phyloP scores from a whole-genome alignment of 2,329 filamentous ascomycete genomes.

The Xylariaceae sp. region DNA sequence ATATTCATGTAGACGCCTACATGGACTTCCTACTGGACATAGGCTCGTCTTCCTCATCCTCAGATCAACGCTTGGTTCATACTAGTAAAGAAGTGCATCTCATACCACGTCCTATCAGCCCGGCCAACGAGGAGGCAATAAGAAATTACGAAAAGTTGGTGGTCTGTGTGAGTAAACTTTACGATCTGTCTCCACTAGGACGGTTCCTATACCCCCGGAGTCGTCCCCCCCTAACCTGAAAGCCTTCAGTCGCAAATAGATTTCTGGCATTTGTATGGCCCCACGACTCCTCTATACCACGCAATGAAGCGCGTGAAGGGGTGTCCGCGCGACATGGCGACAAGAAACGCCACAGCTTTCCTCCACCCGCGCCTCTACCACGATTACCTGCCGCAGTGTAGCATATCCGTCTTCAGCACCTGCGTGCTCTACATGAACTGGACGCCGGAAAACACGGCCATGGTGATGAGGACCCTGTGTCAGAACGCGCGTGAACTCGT shows the following conservation, averaged over 20 bases:
- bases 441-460: constrained; percentile 26
- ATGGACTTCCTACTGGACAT: constrained; percentile 8
- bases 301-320: constrained; percentile 25
- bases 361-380: constrained; percentile 30
- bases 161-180: constrained; percentile 20
- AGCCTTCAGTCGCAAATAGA: constrained; percentile 20
- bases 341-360: constrained; percentile 28
- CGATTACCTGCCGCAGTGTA: constrained; percentile 25
- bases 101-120: constrained; percentile 12
- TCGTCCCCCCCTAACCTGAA: constrained; percentile 6
- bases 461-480: constrained; percentile 29
- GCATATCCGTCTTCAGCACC: constrained; percentile 28
- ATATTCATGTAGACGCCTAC: constrained; percentile 8
- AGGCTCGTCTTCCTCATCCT: constrained; percentile 3
- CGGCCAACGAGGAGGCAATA: constrained; percentile 16
- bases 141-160: constrained; percentile 20
- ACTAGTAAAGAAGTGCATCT: neutral
- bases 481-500: constrained; percentile 23
- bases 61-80: constrained; percentile 14
- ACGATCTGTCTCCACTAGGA: neutral
- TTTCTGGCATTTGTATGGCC: constrained; percentile 29
- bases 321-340: constrained; percentile 26
- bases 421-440: constrained; percentile 30
- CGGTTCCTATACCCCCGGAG: neutral
- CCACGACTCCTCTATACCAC: constrained; percentile 25